Evolutionary conservation across 1,139 yeast genomes (phyloP).

Genomic region (Magnusiomyces fungicola): DNA sequence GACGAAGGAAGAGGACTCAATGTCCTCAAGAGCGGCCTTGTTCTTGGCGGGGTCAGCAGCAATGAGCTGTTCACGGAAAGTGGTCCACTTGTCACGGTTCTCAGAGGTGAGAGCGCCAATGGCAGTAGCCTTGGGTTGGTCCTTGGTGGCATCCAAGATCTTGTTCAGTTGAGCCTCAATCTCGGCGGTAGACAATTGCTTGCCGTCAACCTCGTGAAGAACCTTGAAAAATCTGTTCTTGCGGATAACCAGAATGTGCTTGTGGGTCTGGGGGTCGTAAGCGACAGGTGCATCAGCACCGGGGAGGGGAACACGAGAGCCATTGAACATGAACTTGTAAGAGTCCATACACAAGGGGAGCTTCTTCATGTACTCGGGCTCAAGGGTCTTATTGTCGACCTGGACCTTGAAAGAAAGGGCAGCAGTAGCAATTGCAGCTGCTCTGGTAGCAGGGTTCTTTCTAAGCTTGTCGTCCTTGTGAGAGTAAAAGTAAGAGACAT

Average conservation of each 20-base stretch:
- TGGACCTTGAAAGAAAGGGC: conserved; percentile 35
- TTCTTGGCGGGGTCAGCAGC: conserved; percentile 47
- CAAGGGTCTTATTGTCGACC: conserved; percentile 36
- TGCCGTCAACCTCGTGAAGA: conserved; percentile 46
- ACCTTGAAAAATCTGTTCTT: conserved; percentile 81
- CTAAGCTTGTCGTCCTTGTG: conserved; percentile 58
- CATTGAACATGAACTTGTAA: conserved; percentile 86
- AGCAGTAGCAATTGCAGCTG: conserved; percentile 49
- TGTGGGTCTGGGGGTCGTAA: conserved; percentile 48
- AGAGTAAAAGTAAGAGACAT: conserved; percentile 82
- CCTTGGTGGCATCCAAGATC: conserved; percentile 41
- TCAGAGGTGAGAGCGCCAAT: conserved; percentile 77
- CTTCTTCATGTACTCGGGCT: conserved; percentile 74
- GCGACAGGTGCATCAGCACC: conserved; percentile 31
- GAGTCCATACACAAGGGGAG: conserved; percentile 92
- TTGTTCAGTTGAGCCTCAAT: conserved; percentile 58
- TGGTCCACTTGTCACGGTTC: conserved; percentile 78
- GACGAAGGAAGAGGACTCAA: conserved; percentile 74
- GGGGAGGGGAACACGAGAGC: conserved; percentile 68
- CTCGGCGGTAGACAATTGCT: conserved; percentile 51
- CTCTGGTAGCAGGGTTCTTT: conserved; percentile 66
- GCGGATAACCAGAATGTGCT: conserved; percentile 64
- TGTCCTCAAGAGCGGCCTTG: conserved; percentile 52
- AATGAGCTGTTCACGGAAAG: conserved; percentile 50
- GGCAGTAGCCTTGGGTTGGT: conserved; percentile 43